Evolutionary conservation across 2,329 filamentous ascomycete species (phyloP), one percentile per base, ranked within the genome.

Genomic region (Verticillium albo-atrum): DNA sequence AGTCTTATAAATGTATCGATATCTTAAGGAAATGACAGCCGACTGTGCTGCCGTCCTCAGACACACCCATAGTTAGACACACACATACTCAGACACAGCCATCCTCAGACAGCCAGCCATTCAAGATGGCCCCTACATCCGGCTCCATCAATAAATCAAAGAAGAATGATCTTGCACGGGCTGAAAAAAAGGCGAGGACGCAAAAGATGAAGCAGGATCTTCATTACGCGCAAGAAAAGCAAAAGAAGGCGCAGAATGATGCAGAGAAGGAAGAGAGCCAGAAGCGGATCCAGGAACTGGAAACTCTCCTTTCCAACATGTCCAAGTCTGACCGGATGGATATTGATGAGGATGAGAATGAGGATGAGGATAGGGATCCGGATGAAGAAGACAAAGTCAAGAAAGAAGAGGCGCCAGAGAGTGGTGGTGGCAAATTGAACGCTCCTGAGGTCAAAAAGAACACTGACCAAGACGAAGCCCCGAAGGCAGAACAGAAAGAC

Each of bases 321-420:
- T 15, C 12, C 34, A 37, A 37, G 4, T 15, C 34, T 15, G 34
- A 17, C 34, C 6, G 9, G 34, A 37, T 37, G 34, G 34, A 37
- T n/a, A n/a, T n/a, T n/a, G n/a, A n/a, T n/a, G n/a, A n/a, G n/a
- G n/a, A 32, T 32, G 37, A 27, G 28, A 32, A 58, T 58, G 52
- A 59, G 51, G 54, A 59, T 59, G 58, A 57, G 47, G 26, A 59
- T 59, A 23, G 34, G 58, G 25, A 53, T 26, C 50, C 20, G 50
- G 50, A 27, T 26, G 20, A 53, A 15, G 50, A 53, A 32, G 30
- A 32, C 30, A 32, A 32, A 32, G 30, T 32, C 6, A 32, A 32
- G 12, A 32, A 32, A 32, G 30, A 32, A 32, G 30, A 32, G 30
- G 30, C 30, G 30, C 12, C 30, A n/a, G 9, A 14, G 14, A 37